Evolutionary conservation across 441 rosid genomes (phyloP).

Genomic region (Populus hybrid): DNA sequence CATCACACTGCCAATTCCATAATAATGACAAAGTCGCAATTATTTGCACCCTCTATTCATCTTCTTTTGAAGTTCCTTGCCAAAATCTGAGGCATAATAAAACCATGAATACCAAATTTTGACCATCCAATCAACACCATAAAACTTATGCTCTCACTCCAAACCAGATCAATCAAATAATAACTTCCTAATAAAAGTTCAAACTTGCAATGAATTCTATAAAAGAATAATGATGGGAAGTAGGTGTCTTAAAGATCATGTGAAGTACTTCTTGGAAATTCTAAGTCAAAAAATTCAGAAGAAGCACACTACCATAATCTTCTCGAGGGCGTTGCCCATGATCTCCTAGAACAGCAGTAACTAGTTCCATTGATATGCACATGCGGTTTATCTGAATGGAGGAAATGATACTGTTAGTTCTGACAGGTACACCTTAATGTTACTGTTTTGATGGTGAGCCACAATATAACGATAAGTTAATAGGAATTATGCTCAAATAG

Average conservation of each 20-base stretch:
- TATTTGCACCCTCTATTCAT: neutral
- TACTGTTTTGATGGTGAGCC: neutral
- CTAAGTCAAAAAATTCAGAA: slow-evolving; percentile 5
- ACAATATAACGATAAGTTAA: neutral
- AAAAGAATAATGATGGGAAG: neutral
- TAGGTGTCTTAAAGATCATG: neutral
- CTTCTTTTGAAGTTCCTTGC: neutral
- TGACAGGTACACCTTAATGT: neutral
- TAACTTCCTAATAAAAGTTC: neutral
- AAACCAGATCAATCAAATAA: neutral
- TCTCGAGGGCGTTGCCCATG: slow-evolving; percentile 93
- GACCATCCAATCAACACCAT: neutral
- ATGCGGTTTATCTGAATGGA: slow-evolving; percentile 57
- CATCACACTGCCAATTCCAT: neutral
- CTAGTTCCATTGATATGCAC: slow-evolving; percentile 98
- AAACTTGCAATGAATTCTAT: neutral
- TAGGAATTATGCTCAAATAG: slow-evolving; percentile 7
- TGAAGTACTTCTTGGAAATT: neutral
- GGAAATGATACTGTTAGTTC: neutral
- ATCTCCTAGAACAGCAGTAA: slow-evolving; percentile 97
- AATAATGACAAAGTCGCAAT: neutral
- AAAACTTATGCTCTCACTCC: neutral
- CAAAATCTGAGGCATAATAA: neutral
- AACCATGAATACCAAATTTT: neutral
- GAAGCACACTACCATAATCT: slow-evolving; percentile 61